Percentiles rank a stretch among this genome's conserved stretches.
Conservation (phyloP, 176 grass and related monocot species). For the Oropetium thomaeum region DNA sequence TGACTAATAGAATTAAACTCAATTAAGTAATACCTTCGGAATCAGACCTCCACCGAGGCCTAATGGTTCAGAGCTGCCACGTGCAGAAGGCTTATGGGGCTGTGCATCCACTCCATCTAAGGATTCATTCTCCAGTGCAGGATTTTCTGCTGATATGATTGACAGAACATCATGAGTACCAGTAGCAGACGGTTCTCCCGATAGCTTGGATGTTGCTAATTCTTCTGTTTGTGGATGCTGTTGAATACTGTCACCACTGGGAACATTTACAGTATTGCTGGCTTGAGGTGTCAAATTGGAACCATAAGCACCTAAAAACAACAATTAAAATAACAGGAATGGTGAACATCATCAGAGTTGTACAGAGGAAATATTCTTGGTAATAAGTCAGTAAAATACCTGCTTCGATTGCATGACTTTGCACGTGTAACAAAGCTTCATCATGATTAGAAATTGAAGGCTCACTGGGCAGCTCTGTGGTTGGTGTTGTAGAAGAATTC, state of each 20-base stretch:
- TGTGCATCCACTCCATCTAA: slow-evolving; percentile 36
- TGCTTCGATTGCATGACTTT: slow-evolving; percentile 10
- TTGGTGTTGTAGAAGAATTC: slow-evolving; percentile 15
- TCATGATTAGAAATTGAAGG: slow-evolving; percentile 1
- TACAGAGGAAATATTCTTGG: not conserved
- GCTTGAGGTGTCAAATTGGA: slow-evolving; percentile 29
- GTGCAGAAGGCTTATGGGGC: slow-evolving; percentile 36
- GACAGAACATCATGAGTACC: slow-evolving; percentile 20
- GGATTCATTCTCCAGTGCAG: slow-evolving; percentile 7
- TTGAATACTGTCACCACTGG: slow-evolving; percentile 4
- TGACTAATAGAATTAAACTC: not conserved
- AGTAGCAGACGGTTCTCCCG: not conserved
- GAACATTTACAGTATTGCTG: slow-evolving; percentile 9
- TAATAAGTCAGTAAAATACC: not conserved
- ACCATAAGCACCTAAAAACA: slow-evolving; percentile 18
- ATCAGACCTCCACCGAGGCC: slow-evolving; percentile 87
- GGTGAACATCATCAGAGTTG: not conserved
- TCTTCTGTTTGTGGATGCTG: slow-evolving; percentile 17
- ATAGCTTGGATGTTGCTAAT: slow-evolving; percentile 11
- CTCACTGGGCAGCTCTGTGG: slow-evolving; percentile 19
- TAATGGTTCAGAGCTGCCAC: slow-evolving; percentile 50
- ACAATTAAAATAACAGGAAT: slow-evolving; percentile 24
- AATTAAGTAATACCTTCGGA: slow-evolving; percentile 56
- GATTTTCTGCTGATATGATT: slow-evolving; percentile 43
- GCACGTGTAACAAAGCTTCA: not conserved